These are phyloP conservation scores for Penicillium sp. DNA, from an alignment of 2,329 filamentous ascomycete species.

Conservation along the genomic window DNA sequence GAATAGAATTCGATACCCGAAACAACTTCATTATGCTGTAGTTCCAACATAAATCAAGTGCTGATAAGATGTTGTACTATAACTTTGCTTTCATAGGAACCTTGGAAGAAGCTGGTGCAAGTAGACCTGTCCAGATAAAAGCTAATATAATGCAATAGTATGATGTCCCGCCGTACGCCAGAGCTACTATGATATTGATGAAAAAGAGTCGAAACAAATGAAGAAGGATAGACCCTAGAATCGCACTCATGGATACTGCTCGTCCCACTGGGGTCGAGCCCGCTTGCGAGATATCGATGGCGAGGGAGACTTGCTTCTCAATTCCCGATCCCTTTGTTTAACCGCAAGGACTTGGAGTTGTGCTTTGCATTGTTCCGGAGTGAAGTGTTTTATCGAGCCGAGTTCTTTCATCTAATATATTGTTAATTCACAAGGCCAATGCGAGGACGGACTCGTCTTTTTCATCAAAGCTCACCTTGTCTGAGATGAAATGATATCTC, in stretches of 20 bases:
- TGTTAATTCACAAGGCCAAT: not conserved
- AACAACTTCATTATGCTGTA: no score
- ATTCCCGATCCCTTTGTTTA: slow-evolving; percentile 15
- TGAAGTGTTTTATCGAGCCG: slow-evolving; percentile 31
- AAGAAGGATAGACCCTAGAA: not conserved
- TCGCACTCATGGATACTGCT: not conserved
- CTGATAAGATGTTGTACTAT: not conserved
- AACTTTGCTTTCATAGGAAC: not conserved
- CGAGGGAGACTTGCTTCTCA: slow-evolving; percentile 14
- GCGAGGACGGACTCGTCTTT: no score
- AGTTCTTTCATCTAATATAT: slow-evolving; percentile 30
- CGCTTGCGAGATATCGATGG: slow-evolving; percentile 10
- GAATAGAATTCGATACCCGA: not conserved
- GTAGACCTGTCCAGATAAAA: not conserved
- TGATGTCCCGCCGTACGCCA: not conserved
- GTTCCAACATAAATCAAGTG: no score
- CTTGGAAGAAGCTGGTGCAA: not conserved
- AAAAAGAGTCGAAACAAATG: not conserved
- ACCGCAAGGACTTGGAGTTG: slow-evolving; percentile 29
- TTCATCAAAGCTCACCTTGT: slow-evolving; percentile 30
- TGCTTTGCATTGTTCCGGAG: slow-evolving; percentile 34
- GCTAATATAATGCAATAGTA: not conserved
- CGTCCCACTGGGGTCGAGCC: not conserved
- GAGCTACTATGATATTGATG: not conserved
- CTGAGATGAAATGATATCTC: slow-evolving; percentile 37